Evolutionary conservation across 225 moss, liverwort and hornwort genomes (phyloP).

Genomic region (Physcomitrium patens): DNA sequence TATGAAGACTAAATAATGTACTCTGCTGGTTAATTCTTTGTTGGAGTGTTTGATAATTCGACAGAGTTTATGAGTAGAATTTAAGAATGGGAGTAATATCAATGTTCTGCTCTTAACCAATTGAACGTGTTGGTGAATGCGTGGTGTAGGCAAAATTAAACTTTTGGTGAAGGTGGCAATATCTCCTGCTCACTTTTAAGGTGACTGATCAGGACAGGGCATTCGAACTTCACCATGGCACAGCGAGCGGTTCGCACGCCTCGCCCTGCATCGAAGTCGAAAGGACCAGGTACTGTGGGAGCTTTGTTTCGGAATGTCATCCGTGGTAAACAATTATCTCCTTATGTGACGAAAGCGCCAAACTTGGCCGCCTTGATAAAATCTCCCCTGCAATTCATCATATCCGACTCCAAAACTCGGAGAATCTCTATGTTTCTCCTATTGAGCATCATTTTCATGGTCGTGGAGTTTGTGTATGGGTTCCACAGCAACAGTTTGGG

Average conservation of each 20-base stretch:
- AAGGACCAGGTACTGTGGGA: constrained; percentile 51
- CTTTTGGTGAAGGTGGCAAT: constrained; percentile 22
- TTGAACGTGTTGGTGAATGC: not conserved
- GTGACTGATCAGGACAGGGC: no score
- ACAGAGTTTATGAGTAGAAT: not conserved
- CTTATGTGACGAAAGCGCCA: constrained; percentile 36
- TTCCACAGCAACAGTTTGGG: constrained; percentile 97
- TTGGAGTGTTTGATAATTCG: not conserved
- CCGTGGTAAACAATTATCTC: constrained; percentile 49
- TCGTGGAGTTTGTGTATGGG: constrained; percentile 92
- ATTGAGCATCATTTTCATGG: constrained; percentile 86
- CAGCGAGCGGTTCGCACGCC: no score
- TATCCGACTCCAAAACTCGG: constrained; percentile 76
- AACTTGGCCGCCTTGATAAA: constrained; percentile 61
- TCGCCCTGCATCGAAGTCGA: constrained; percentile 41
- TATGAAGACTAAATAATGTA: not conserved
- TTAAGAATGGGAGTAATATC: not conserved
- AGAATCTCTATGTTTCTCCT: constrained; percentile 89
- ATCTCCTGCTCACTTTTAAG: constrained; percentile 9
- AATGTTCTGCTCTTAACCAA: constrained; percentile 18
- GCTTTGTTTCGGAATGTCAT: constrained; percentile 58
- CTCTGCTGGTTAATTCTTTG: not conserved
- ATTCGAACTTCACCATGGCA: no score
- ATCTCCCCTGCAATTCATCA: constrained; percentile 71
- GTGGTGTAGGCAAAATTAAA: constrained; percentile 29